phyloP scores from a whole-genome alignment of 179 eudicot genomes.

The Nepenthes alata region DNA sequence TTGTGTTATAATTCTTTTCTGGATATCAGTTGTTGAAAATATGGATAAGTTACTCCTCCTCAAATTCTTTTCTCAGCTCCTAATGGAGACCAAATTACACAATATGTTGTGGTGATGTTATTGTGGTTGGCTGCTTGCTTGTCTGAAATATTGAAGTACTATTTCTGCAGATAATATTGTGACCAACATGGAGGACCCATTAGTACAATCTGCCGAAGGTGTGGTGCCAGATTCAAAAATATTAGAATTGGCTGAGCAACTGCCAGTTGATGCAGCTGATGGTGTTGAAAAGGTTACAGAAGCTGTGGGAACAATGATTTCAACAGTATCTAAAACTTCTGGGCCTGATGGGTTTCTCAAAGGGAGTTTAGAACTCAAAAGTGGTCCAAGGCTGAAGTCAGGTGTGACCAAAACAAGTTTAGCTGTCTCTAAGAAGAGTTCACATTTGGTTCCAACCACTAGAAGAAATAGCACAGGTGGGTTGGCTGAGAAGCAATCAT shows the following conservation, averaged over 20 bases:
- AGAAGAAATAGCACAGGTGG: conserved; percentile 86
- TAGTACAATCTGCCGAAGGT: conserved; percentile 15
- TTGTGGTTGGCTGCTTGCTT: conserved; percentile 1
- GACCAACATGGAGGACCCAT: conserved; percentile 31
- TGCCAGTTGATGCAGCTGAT: conserved; percentile 11
- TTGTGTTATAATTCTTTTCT: too few species aligned
- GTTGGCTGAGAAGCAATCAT: conserved; percentile 36
- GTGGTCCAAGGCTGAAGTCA: conserved; percentile 21
- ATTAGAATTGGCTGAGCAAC: conserved; percentile 14
- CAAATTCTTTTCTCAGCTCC: too few species aligned
- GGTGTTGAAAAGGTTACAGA: conserved; percentile 19
- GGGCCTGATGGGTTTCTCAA: conserved; percentile 21
- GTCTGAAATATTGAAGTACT: not conserved
- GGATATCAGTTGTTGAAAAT: too few species aligned
- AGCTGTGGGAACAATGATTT: conserved; percentile 13
- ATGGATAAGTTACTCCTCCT: too few species aligned
- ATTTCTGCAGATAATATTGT: not conserved
- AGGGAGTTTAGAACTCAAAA: conserved; percentile 30
- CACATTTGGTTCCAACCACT: conserved; percentile 24
- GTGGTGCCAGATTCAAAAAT: conserved; percentile 11
- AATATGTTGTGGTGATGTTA: not conserved
- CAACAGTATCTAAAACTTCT: conserved; percentile 15
- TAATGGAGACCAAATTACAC: too few species aligned
- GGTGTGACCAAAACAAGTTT: conserved; percentile 27
- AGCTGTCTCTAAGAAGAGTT: conserved; percentile 29